Base-by-base conservation (phyloP, 148 eudicot genomes). In the Nepenthes gracilis region DNA sequence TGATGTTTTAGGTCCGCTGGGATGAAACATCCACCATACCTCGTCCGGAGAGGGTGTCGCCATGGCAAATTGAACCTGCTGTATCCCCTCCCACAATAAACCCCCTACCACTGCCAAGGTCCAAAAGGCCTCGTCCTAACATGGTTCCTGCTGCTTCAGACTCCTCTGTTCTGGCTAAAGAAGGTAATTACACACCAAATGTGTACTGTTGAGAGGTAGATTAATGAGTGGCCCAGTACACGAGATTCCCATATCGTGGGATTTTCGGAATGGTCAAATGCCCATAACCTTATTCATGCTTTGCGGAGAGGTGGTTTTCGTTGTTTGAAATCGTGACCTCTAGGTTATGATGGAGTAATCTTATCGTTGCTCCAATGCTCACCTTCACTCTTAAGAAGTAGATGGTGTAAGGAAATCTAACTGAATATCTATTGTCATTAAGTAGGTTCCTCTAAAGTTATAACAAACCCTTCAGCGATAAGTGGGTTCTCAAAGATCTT, bases 21-120 rank as follows among this genome's bases (percentile, higher is more conserved):
- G 99, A 94, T 75, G 99, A 94, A 83, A 83, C 78, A 65, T 89
- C 99, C 14, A 63, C 75, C 14, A 78, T 83, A 62, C 80, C 86
- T 59, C 95, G 99, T 54, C 99, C 99, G 23, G 99, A 94, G 12
- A 86, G 82, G 67, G 95, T 89, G 37, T 89, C 99, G 1, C 97
- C 97, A 1, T 94, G 99, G 99, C 84, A 94, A 69, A 79, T 85
- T 51, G 99, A 94, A 70, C 97, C 91, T 72, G 88, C 96, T 35
- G 59, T 80, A 64, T 67, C 79, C 63, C 92, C 95, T 40, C 89
- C 94, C 2, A 75, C 90, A 0, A 75, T 93, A 57, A 94, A 89
- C 64, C 86, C 99, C 13, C 88, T 83, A 35, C 93, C 88, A 38
- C 81, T 85, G 68, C 61, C 92, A 34, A 81, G 97, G 64, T 74